These are phyloP conservation scores for Silybum marianum DNA, from an alignment of 129 eudicot genomes.

Conservation along the genomic window DNA sequence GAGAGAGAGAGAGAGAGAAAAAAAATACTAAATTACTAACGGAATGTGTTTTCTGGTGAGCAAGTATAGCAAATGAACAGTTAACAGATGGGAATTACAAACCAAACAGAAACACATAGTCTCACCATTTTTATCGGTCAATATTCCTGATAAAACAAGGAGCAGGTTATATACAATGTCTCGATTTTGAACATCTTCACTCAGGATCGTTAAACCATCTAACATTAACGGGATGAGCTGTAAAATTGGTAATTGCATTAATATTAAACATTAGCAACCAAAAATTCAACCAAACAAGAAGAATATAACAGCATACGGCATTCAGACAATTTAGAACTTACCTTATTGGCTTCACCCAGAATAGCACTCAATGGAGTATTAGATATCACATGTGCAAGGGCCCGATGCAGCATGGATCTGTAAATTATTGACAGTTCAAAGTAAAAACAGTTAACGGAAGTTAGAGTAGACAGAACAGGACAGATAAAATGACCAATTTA, in stretches of 20 bases:
- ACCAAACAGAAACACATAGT: neutral
- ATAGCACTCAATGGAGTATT: constrained; percentile 73
- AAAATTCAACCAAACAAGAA: neutral
- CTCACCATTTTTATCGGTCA: constrained; percentile 81
- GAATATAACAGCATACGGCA: neutral
- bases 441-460: neutral
- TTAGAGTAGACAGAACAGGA: neutral
- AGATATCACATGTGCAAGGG: constrained; percentile 74
- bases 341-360: constrained; percentile 77
- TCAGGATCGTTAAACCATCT: constrained; percentile 58
- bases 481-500: too few species aligned
- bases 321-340: constrained; percentile 17
- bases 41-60: neutral
- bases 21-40: too few species aligned
- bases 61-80: neutral
- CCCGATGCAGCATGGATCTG: constrained; percentile 81
- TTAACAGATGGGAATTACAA: neutral
- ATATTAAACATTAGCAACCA: neutral
- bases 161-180: constrained; percentile 68
- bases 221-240: constrained; percentile 78
- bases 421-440: constrained; percentile 15
- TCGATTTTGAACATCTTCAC: constrained; percentile 63
- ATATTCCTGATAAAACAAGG: constrained; percentile 75
- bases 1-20: too few species aligned
- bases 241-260: constrained; percentile 13